phyloP scores from a whole-genome alignment of 2,329 filamentous ascomycete genomes.

The Fusarium globosum region DNA sequence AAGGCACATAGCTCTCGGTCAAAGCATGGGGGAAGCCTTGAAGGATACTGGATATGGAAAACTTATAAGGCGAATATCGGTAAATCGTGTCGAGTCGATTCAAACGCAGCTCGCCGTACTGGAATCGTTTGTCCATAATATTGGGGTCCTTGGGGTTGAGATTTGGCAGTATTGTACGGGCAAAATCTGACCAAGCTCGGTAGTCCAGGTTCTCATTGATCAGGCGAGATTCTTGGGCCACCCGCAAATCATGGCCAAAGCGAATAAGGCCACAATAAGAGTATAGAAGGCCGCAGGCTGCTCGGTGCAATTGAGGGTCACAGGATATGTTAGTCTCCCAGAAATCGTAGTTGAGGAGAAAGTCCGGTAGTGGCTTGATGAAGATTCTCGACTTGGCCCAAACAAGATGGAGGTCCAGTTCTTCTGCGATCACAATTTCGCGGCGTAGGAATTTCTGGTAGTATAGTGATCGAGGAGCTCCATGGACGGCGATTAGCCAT shows the following conservation, averaged over 20 bases:
- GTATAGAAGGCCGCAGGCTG: not conserved
- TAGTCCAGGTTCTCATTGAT: not conserved
- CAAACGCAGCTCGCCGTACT: not conserved
- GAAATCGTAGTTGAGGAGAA: conserved; percentile 5
- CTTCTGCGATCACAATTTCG: not conserved
- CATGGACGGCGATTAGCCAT: not conserved
- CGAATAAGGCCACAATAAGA: conserved; percentile 5
- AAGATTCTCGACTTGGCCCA: conserved; percentile 1
- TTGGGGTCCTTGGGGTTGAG: not conserved
- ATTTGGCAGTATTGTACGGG: not conserved
- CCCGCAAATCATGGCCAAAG: not conserved
- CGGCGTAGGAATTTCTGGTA: not conserved
- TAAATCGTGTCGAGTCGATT: not conserved
- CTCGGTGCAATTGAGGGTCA: not conserved
- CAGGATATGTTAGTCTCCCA: not conserved
- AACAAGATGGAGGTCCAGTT: not conserved
- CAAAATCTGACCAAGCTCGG: not conserved
- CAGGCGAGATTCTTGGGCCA: not conserved
- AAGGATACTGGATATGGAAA: conserved; percentile 1
- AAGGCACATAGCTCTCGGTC: conserved; percentile 1
- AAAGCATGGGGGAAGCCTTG: not conserved
- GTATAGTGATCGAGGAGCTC: not conserved
- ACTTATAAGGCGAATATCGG: conserved; percentile 1
- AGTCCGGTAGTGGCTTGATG: not conserved
- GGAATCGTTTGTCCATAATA: not conserved